Evolutionary conservation across 768 basidiomycete species (phyloP), one percentile per base, ranked within the genome.

Genomic region (Erythrobasidium yunnanense): DNA sequence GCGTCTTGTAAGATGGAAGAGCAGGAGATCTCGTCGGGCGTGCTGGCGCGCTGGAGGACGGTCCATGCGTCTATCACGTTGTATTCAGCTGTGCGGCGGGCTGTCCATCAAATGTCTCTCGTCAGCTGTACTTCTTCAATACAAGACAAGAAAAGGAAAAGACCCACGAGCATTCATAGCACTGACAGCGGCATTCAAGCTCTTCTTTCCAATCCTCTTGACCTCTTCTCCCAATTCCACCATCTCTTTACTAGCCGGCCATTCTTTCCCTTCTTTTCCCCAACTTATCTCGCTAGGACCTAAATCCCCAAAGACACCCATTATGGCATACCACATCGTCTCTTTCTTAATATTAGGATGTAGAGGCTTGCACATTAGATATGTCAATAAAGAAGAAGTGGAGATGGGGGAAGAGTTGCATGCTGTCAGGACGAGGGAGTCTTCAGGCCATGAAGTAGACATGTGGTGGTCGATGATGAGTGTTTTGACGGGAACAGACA

Each of bases 381-480:
- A 81, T n/a, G 79, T 76, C 11, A 81, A 73, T 32, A 80, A 73
- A 1, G 79, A 75, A 0, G 80, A 77, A 0, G 80, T 80, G 2
- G 79, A 78, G 33, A 81, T 77, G 0, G 81, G 81, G 20, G 71
- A 65, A 13, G 76, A 73, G 22, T 74, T 71, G 55, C 78, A 80
- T 0, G 81, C 80, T 0, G 78, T 78, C 6, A 81, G 66, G 53
- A 79, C 77, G 13, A 67, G 22, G 1, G 78, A 71, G 25, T 71
- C 74, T 1, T 75, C 73, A 0, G 80, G 79, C 68, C 78, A 81
- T 66, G 76, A 74, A 20, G 73, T 73, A 18, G 77, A 79, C 71
- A 76, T 74, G 70, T 81, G 81, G 71, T 81, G 81, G 71, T 81
- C 81, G n/a, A 81, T 71, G 35, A 81, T 73, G 30, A 81, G 75